These are phyloP conservation scores for Sphaceloma murrayae DNA, from an alignment of 2,329 filamentous ascomycete species.

Conservation along the genomic window DNA sequence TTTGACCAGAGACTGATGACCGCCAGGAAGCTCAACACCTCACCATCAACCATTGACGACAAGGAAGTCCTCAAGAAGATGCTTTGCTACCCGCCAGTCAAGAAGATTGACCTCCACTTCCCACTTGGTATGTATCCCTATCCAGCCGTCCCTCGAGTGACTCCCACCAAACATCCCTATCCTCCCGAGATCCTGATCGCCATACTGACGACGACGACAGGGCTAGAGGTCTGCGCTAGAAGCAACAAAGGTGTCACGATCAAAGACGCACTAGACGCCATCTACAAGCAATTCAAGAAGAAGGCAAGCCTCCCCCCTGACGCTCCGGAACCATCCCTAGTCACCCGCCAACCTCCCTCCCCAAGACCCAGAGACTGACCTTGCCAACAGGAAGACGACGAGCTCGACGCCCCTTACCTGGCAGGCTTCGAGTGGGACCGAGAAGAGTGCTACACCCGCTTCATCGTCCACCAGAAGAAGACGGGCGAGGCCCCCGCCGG, in stretches of 20 bases:
- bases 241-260: constrained; percentile 94
- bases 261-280: constrained; percentile 91
- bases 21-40: constrained; percentile 85
- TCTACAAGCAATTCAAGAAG: constrained; percentile 95
- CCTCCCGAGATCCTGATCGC: neutral
- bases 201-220: too few relatives aligned
- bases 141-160: too few relatives aligned
- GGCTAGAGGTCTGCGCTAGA: constrained; percentile 76
- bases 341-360: too few relatives aligned
- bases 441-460: constrained; percentile 78
- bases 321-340: too few relatives aligned
- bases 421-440: constrained; percentile 95
- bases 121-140: constrained; percentile 43
- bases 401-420: constrained; percentile 77
- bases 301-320: constrained; percentile 45
- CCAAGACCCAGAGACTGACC: constrained; percentile 13
- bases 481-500: constrained; percentile 47
- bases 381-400: constrained; percentile 65
- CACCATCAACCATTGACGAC: constrained; percentile 67
- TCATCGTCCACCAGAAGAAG: constrained; percentile 78
- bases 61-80: constrained; percentile 72
- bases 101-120: constrained; percentile 91
- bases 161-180: too few relatives aligned
- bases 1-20: neutral
- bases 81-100: constrained; percentile 72